A percentile compares a stretch with the other conserved stretches of the same genome.
Evolutionary conservation across 306 rosid species (phyloP).

Genomic region (Crotalaria pallida): DNA sequence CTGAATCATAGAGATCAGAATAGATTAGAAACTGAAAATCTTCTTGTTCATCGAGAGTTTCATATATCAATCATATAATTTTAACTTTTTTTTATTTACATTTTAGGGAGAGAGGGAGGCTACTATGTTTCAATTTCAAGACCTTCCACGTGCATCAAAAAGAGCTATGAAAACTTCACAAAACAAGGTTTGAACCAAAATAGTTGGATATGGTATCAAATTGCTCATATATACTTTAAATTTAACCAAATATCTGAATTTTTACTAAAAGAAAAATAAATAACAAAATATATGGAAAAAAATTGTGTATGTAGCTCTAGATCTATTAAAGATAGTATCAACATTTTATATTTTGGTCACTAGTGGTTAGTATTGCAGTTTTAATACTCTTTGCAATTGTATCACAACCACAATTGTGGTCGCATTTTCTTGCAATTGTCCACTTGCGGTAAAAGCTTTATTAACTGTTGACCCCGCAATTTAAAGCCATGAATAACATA

Average conservation of each 20-base stretch:
- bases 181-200: neutral
- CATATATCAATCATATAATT: neutral
- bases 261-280: neutral
- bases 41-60: neutral
- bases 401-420: neutral
- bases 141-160: neutral
- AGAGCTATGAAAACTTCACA: neutral
- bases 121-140: neutral
- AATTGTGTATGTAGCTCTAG: neutral
- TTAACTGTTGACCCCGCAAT: neutral
- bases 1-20: slow-evolving; percentile 28
- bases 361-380: neutral
- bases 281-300: neutral
- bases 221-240: neutral
- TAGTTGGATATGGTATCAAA: neutral
- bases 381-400: no score
- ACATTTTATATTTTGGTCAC: no score
- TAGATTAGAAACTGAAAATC: neutral
- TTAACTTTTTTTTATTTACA: neutral
- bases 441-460: no score
- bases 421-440: neutral
- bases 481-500: neutral
- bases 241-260: no score
- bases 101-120: neutral
- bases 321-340: neutral